Conservation (phyloP, 345 rosid genomes). For the Camelina laxa region DNA sequence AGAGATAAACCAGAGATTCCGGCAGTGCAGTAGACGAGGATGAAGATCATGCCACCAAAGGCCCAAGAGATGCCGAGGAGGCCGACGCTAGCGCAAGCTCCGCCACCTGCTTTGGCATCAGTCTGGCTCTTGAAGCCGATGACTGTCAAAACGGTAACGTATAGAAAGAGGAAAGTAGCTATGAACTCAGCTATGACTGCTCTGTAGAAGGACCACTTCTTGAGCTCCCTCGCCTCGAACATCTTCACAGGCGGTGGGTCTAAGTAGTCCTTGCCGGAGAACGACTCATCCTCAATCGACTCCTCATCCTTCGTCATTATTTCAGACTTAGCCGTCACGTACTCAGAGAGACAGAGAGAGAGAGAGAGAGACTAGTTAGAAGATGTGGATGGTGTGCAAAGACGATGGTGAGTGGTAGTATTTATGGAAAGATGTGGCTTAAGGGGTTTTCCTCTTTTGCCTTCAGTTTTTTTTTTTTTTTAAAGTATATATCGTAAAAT, state of each 20-base stretch:
- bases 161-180: conserved; percentile 83
- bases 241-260: conserved; percentile 84
- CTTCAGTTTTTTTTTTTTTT: not conserved
- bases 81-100: conserved; percentile 75
- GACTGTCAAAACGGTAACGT: conserved; percentile 71
- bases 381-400: conserved; percentile 25
- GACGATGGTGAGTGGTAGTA: conserved; percentile 35
- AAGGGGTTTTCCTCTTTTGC: conserved; percentile 24
- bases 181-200: conserved; percentile 85
- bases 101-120: conserved; percentile 29
- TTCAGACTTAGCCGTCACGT: conserved; percentile 6
- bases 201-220: conserved; percentile 82
- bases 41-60: conserved; percentile 85
- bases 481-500: not conserved
- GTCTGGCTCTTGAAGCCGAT: conserved; percentile 70
- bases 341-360: conserved; percentile 18
- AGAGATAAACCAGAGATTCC: conserved; percentile 69
- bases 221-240: conserved; percentile 59
- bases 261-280: conserved; percentile 68
- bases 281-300: conserved; percentile 51
- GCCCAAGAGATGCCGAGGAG: conserved; percentile 87
- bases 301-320: conserved; percentile 52
- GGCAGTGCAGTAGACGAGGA: conserved; percentile 87
- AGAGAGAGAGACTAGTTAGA: not conserved
- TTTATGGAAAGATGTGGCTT: conserved; percentile 33